phyloP scores from a whole-genome alignment of 2,329 filamentous ascomycete genomes.

The Magnaporthiopsis rhizophila region DNA sequence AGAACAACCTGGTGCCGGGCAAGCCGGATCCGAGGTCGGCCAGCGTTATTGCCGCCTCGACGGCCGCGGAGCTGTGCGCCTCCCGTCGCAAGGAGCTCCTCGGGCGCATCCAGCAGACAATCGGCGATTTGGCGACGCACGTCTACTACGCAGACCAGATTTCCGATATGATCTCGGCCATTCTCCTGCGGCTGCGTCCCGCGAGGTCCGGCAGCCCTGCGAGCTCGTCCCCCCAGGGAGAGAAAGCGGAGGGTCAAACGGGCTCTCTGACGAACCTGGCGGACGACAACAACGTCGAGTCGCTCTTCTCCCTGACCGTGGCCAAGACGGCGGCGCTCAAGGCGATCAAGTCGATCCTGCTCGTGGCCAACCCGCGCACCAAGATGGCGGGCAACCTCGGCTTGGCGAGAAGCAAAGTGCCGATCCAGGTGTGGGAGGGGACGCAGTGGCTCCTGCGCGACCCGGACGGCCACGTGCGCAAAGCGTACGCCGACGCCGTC shows the following conservation, averaged over 20 bases:
- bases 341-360: slow-evolving; percentile 73
- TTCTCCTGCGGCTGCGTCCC: slow-evolving; percentile 72
- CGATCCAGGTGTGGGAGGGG: slow-evolving; percentile 86
- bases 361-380: slow-evolving; percentile 66
- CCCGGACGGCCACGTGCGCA: slow-evolving; percentile 66
- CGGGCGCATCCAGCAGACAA: slow-evolving; percentile 66
- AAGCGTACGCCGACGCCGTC: slow-evolving; percentile 78
- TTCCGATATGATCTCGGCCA: slow-evolving; percentile 81
- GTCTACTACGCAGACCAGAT: slow-evolving; percentile 97
- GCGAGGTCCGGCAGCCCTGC: slow-evolving; percentile 31
- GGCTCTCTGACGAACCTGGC: slow-evolving; percentile 21
- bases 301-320: slow-evolving; percentile 43
- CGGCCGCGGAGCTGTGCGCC: slow-evolving; percentile 23
- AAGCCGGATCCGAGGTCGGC: slow-evolving; percentile 20
- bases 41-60: slow-evolving; percentile 21
- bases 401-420: slow-evolving; percentile 66
- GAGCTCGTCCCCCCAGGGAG: slow-evolving; percentile 34
- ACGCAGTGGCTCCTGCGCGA: slow-evolving; percentile 89
- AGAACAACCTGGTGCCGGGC: slow-evolving; percentile 15
- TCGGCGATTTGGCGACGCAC: slow-evolving; percentile 86
- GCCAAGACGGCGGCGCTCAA: slow-evolving; percentile 61
- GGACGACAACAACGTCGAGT: slow-evolving; percentile 35
- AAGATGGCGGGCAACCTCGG: slow-evolving; percentile 51
- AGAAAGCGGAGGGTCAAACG: slow-evolving; percentile 37
- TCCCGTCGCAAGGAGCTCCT: slow-evolving; percentile 58